Evolutionary conservation across 345 rosid genomes (phyloP).

Genomic region (Hirschfeldia incana): DNA sequence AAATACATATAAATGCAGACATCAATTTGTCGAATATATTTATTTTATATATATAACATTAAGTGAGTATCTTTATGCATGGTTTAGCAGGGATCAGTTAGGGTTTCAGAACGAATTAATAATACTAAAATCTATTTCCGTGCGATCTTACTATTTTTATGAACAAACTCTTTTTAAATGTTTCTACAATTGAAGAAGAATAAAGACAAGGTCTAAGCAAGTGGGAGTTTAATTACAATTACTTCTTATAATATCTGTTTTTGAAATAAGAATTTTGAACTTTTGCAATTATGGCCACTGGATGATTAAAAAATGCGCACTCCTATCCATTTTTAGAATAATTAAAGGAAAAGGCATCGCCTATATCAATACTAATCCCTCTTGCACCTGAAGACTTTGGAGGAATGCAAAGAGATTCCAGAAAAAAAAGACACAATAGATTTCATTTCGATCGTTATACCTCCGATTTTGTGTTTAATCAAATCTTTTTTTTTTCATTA

Average conservation of each 20-base stretch:
- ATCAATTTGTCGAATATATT: background rate
- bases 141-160: constrained; percentile 25
- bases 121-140: constrained; percentile 4
- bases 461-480: background rate
- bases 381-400: constrained; percentile 56
- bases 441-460: constrained; percentile 23
- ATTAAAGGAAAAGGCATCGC: constrained; percentile 28
- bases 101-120: constrained; percentile 11
- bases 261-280: constrained; percentile 28
- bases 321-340: constrained; percentile 58
- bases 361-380: constrained; percentile 35
- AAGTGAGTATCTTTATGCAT: constrained; percentile 13
- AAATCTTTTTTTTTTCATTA: background rate
- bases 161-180: constrained; percentile 15
- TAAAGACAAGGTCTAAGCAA: constrained; percentile 19
- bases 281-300: constrained; percentile 41
- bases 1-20: background rate
- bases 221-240: background rate
- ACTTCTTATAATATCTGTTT: constrained; percentile 11
- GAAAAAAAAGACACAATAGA: constrained; percentile 9
- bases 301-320: constrained; percentile 44
- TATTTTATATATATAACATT: background rate
- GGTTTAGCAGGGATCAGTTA: constrained; percentile 5
- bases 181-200: constrained; percentile 30
- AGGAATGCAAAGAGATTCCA: constrained; percentile 46